A percentile compares a stretch with the other conserved stretches of the same genome.
phyloP scores from a whole-genome alignment of 352 stramenopile species.

The Phytophthora pistaciae region DNA sequence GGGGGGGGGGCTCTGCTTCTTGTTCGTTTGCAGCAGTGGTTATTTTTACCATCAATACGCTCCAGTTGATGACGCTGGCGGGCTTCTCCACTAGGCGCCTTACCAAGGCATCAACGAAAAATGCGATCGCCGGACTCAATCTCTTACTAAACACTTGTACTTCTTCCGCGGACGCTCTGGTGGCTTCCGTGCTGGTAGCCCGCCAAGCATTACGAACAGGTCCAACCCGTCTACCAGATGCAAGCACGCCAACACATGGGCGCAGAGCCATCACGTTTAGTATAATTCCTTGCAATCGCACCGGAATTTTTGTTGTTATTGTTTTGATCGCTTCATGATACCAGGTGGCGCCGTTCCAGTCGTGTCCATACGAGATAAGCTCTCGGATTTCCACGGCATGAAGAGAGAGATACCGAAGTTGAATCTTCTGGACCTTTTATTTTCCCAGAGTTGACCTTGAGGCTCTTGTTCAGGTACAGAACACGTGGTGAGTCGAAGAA shows the following conservation, averaged over 20 bases:
- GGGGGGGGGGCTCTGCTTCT: not conserved
- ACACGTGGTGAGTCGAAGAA: no score
- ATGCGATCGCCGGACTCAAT: not conserved
- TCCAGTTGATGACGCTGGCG: not conserved
- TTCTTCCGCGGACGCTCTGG: not conserved
- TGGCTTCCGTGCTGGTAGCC: not conserved
- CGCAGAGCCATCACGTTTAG: conserved; percentile 16
- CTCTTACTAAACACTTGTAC: not conserved
- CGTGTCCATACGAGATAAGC: conserved; percentile 5
- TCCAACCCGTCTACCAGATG: conserved; percentile 2
- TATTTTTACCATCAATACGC: not conserved
- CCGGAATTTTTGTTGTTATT: conserved; percentile 8
- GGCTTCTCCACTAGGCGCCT: not conserved
- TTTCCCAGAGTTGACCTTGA: not conserved
- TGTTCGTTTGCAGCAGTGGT: not conserved
- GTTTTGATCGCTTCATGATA: conserved; percentile 7
- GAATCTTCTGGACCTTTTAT: conserved; percentile 16
- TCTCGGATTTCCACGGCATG: conserved; percentile 1
- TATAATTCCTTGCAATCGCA: conserved; percentile 16
- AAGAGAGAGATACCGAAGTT: conserved; percentile 14
- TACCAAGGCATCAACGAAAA: not conserved
- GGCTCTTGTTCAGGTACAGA: no score
- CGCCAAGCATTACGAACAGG: conserved; percentile 1
- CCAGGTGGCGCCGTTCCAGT: conserved; percentile 1
- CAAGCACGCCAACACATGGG: conserved; percentile 12